Conservation (phyloP, 306 rosid genomes). For the Rosa chinensis region DNA sequence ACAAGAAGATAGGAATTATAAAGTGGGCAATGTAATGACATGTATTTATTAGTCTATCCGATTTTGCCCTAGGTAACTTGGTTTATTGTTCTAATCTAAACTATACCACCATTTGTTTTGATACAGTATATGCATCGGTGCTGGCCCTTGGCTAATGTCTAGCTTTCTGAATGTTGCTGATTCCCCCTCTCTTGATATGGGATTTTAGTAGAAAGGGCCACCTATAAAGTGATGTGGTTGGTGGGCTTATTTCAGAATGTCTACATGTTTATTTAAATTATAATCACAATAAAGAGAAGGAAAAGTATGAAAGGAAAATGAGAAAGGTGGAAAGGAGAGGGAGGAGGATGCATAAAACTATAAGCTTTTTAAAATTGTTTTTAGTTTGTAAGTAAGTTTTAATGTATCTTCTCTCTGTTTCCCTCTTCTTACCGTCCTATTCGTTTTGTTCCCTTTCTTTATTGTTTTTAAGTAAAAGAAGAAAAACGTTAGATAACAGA, state of each 20-base stretch:
- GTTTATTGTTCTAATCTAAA: neutral
- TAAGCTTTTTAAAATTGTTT: neutral
- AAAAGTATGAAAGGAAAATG: neutral
- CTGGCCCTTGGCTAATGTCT: neutral
- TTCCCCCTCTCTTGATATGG: neutral
- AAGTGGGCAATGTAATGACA: neutral
- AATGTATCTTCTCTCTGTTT: neutral
- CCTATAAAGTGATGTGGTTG: neutral
- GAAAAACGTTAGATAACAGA: neutral
- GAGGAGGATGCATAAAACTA: neutral
- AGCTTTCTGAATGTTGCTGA: neutral
- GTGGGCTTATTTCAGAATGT: neutral
- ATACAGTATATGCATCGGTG: neutral
- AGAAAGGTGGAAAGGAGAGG: neutral
- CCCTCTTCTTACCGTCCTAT: neutral
- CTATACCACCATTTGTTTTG: neutral
- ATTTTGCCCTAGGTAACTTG: neutral
- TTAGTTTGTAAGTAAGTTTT: neutral
- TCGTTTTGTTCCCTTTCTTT: conserved; percentile 1
- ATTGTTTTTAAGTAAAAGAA: neutral
- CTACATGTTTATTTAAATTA: neutral
- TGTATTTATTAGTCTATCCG: neutral
- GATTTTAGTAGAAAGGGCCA: neutral
- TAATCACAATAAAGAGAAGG: neutral
- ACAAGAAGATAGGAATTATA: neutral